Evolutionary conservation across 2,329 filamentous ascomycete species (phyloP), one percentile per base, ranked within the genome.

Genomic region (Diplocarpon mali): DNA sequence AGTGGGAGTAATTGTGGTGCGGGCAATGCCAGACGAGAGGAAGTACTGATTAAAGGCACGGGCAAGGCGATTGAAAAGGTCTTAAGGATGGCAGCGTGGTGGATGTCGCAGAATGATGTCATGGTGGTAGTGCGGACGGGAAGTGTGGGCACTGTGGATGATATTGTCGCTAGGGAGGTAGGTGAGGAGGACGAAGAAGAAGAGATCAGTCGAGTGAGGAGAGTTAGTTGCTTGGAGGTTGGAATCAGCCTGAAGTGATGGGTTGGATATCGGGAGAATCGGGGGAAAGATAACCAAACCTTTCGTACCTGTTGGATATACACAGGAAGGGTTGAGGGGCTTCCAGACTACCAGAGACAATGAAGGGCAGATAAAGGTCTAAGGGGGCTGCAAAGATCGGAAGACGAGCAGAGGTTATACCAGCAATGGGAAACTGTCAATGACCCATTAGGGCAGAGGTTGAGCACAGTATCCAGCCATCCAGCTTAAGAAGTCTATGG

Each of bases 121-220:
- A 40, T 40, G 15, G 58, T 63, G 8, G 44, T 38, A 32, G 17
- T 62, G 7, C 48, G 54, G 47, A 63, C 60, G 35, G 56, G 53
- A 30, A 58, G 56, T 52, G 55, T 61, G 11, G 60, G 59, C 16
- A 55, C 60, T 31, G 50, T 63, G 29, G 60, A 63, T 55, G 60
- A 62, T 56, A 49, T 63, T 16, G 51, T 60, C 30, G 36, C 45
- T 29, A 44, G 41, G 15, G 45, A 43, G 4, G 40, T 35, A 36
- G 48, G 51, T 32, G 46, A 39, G 11, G 50, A 37, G n/a, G 49
- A 35, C 42, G 44, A 29, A 6, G 50, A 34, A 13, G 50, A 43
- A 5, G 50, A 49, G 15, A 10, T 3, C 3, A 57, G 56, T 46
- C 51, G 57, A 24, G 43, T 61, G 2, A 51, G 60, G 44, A 57